phyloP scores from a whole-genome alignment of 768 basidiomycete genomes.

The Gelatoporia subvermispora region DNA sequence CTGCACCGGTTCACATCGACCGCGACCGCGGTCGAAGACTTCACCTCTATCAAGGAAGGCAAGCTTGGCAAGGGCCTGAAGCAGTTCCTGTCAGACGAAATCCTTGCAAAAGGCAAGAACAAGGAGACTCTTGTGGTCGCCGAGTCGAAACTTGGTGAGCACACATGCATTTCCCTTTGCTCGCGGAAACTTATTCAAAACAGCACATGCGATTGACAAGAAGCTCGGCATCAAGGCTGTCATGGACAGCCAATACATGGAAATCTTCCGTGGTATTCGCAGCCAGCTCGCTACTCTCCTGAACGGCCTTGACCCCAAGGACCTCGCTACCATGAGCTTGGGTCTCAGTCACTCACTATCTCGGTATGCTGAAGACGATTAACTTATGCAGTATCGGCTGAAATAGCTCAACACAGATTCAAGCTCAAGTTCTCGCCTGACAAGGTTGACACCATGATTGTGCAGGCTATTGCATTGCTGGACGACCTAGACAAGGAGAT shows the following conservation, averaged over 20 bases:
- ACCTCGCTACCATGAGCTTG: constrained; percentile 94
- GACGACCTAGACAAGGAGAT: constrained; percentile 99
- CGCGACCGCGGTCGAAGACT: constrained; percentile 94
- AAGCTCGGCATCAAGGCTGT: constrained; percentile 87
- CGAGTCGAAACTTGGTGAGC: constrained; percentile 86
- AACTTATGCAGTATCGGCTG: no score
- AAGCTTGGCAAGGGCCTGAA: constrained; percentile 91
- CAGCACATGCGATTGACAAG: constrained; percentile 86
- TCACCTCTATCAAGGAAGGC: constrained; percentile 87
- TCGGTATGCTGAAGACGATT: constrained; percentile 55
- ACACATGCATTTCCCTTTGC: background rate
- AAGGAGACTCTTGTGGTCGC: constrained; percentile 83
- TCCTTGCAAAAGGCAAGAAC: constrained; percentile 85
- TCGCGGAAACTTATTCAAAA: background rate
- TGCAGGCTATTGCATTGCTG: constrained; percentile 95
- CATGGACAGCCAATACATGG: constrained; percentile 55
- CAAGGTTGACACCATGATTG: constrained; percentile 99
- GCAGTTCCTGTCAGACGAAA: constrained; percentile 84
- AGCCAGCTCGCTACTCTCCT: constrained; percentile 81
- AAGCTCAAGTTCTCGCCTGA: constrained; percentile 99
- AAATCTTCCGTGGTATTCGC: constrained; percentile 95
- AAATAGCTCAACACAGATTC: constrained; percentile 51
- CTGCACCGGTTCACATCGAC: constrained; percentile 96
- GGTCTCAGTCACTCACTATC: constrained; percentile 97
- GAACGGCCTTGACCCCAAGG: constrained; percentile 88